Conservation (phyloP, 2,329 filamentous ascomycete genomes). For the Paramyrothecium sp. region DNA sequence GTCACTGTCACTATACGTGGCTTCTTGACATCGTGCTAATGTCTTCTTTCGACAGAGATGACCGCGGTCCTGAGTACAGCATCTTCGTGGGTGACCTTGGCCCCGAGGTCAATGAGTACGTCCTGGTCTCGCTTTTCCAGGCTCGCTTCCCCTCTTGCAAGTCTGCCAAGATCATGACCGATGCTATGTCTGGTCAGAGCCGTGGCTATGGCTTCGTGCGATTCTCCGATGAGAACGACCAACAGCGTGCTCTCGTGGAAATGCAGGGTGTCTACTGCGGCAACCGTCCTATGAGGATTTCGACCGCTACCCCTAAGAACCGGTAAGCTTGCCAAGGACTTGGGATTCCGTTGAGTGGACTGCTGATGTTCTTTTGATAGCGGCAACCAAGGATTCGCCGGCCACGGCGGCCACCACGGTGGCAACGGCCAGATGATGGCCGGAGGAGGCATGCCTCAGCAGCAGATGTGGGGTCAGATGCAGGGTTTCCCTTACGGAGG, state of each 20-base stretch:
- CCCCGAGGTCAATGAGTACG: slow-evolving; percentile 98
- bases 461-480: slow-evolving; percentile 41
- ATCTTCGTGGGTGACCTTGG: slow-evolving; percentile 98
- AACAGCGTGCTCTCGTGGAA: slow-evolving; percentile 92
- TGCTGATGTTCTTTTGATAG: slow-evolving; percentile 13
- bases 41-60: slow-evolving; percentile 62
- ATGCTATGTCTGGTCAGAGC: slow-evolving; percentile 95
- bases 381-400: slow-evolving; percentile 37
- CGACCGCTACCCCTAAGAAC: slow-evolving; percentile 97
- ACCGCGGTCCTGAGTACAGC: slow-evolving; percentile 91
- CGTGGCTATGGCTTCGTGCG: slow-evolving; percentile 97
- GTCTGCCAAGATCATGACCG: slow-evolving; percentile 99
- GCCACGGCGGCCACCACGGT: slow-evolving; percentile 41
- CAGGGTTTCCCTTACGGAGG: slow-evolving; percentile 37
- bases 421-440: slow-evolving; percentile 39
- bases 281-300: slow-evolving; percentile 98
- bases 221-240: slow-evolving; percentile 92
- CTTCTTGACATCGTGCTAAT: slow-evolving; percentile 1
- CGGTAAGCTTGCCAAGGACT: slow-evolving; percentile 36
- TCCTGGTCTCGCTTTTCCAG: slow-evolving; percentile 95
- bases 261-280: slow-evolving; percentile 99
- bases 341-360: not conserved
- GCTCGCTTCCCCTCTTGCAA: slow-evolving; percentile 96
- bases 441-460: slow-evolving; percentile 36
- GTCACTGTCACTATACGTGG: not conserved